Conservation (phyloP, 768 basidiomycete genomes). For the Porphyrellus cyaneotinctus region DNA sequence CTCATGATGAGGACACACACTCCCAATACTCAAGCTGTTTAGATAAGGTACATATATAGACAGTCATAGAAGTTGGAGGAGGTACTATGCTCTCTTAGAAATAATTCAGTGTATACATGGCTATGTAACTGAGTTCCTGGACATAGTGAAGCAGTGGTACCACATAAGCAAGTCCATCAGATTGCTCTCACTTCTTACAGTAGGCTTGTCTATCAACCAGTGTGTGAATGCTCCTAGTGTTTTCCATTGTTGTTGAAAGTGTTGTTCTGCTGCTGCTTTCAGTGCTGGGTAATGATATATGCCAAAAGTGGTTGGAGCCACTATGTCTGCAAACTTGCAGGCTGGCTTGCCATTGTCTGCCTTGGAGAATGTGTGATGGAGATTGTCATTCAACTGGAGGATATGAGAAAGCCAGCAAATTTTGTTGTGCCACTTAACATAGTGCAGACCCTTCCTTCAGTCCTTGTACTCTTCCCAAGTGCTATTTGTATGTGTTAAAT, state of each 20-base stretch:
- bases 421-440: background rate
- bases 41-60: too few species aligned
- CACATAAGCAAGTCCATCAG: background rate
- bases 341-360: too few species aligned
- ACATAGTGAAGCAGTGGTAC: too few species aligned
- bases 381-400: background rate
- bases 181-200: background rate
- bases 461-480: background rate
- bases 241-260: background rate
- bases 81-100: too few species aligned
- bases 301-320: background rate
- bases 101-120: too few species aligned
- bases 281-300: background rate
- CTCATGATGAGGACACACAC: too few species aligned
- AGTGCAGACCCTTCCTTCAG: background rate
- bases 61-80: too few species aligned
- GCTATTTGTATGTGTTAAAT: too few species aligned
- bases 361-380: background rate
- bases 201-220: background rate
- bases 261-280: background rate
- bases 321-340: background rate
- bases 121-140: too few species aligned
- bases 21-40: too few species aligned
- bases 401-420: background rate
- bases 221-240: too few species aligned